Evolutionary conservation across 306 rosid genomes (phyloP).

Genomic region (Luffa acutangula): DNA sequence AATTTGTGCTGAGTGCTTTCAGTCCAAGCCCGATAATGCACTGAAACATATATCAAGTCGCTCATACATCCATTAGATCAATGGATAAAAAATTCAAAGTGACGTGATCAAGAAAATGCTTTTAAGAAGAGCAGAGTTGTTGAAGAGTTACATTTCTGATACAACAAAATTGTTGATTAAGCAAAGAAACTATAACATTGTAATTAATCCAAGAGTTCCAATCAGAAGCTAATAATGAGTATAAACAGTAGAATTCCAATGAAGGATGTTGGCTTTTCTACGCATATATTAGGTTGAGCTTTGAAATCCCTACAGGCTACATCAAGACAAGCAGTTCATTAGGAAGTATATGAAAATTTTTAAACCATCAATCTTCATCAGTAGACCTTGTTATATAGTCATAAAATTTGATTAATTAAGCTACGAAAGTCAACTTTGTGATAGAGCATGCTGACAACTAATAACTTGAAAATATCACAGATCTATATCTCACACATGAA

Average conservation of each 20-base stretch:
- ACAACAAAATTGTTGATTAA: neutral
- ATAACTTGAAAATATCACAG: neutral
- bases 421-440: neutral
- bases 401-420: neutral
- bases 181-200: neutral
- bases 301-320: neutral
- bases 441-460: neutral
- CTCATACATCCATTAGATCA: neutral
- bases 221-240: neutral
- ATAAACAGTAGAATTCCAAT: neutral
- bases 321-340: neutral
- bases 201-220: neutral
- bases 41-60: constrained; percentile 25
- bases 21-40: constrained; percentile 90
- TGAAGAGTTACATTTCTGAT: neutral
- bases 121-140: neutral
- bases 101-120: neutral
- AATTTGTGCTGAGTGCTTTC: constrained; percentile 75
- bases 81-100: neutral
- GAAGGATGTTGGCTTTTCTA: neutral
- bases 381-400: neutral
- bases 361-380: neutral
- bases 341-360: neutral
- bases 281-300: neutral
- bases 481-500: neutral